Base-by-base conservation (phyloP, 2,329 filamentous ascomycete species). In the Pseudopyrenochaeta lycopersici region DNA sequence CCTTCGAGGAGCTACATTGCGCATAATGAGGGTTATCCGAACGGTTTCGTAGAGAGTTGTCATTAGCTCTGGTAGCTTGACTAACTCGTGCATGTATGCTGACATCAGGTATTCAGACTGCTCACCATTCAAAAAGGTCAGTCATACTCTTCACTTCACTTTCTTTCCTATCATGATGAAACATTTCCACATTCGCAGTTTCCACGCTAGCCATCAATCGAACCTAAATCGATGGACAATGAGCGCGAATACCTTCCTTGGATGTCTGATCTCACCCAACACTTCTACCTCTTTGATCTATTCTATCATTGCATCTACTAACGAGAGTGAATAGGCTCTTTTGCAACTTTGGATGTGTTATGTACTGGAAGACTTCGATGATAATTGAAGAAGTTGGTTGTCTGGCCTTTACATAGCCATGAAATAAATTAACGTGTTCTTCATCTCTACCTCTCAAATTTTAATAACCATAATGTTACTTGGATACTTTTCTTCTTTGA, bases 131-230 rank as follows among this genome's bases (percentile, higher is more conserved):
- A 14, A 5, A 15, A 27, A 64, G 72, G 77, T 78, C 48, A 73
- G 77, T 76, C 20, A 41, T 14, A 32, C 31, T 45, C 46, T 44
- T 46, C 46, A 49, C 43, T 63, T 53, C 58, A 53, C 46, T 23
- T 59, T 46, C 46, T 49, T 47, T 67, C 47, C 45, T 68, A 70
- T 56, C 49, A 87, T 90, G 88, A 90, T 90, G 87, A 90, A 90
- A 88, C 77, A 84, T 84, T 82, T 87, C 85, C 82, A 81, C 85
- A 90, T 91, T 92, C 89, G 89, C 89, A 92, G 89, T 92, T 92
- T 92, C 87, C 89, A 90, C 89, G 90, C 82, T 87, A 90, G 87
- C 84, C 84, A 83, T 83, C 78, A 72, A 67, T 71, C 76, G 86
- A 88, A 87, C 86, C 86, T 86, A 83, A 77, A 66, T 50, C 84